A percentile compares a stretch with the other conserved stretches of the same genome.
Evolutionary conservation across 768 basidiomycete genomes (phyloP).

Genomic region (Lentinula guzmanii): DNA sequence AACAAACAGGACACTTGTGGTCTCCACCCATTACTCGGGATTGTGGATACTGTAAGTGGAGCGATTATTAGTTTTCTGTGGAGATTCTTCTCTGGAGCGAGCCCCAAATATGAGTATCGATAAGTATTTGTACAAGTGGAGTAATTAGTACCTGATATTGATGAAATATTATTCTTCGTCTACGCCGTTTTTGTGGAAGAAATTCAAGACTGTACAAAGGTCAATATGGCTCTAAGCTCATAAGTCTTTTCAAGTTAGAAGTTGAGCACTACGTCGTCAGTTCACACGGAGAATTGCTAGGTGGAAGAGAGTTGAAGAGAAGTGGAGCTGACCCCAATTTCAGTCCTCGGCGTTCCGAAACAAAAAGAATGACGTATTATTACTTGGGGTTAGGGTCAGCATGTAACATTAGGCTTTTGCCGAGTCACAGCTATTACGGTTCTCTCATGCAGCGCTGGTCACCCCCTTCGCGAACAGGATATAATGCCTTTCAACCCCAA

Average conservation of each 20-base stretch:
- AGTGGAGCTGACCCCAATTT: background rate
- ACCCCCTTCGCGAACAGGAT: background rate
- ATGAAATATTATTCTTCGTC: background rate
- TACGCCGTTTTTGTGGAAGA: background rate
- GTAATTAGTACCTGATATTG: background rate
- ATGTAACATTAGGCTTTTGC: too few relatives aligned
- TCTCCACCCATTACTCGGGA: constrained; percentile 58
- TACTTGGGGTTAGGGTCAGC: background rate
- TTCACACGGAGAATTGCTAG: background rate
- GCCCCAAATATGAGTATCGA: background rate
- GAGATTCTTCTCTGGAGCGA: background rate
- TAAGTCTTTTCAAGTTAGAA: background rate
- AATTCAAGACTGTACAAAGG: background rate
- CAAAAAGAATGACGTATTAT: background rate
- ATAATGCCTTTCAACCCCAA: background rate
- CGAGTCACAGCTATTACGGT: too few relatives aligned
- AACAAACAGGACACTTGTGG: constrained; percentile 84
- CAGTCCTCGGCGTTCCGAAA: background rate
- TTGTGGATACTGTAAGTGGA: background rate
- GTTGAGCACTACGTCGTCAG: background rate
- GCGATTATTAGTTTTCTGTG: background rate
- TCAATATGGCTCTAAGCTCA: background rate
- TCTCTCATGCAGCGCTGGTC: background rate
- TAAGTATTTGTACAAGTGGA: background rate
- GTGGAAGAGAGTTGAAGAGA: background rate